Evolutionary conservation across 768 basidiomycete genomes (phyloP).

Genomic region (Tylopilus vinaceipallidus): DNA sequence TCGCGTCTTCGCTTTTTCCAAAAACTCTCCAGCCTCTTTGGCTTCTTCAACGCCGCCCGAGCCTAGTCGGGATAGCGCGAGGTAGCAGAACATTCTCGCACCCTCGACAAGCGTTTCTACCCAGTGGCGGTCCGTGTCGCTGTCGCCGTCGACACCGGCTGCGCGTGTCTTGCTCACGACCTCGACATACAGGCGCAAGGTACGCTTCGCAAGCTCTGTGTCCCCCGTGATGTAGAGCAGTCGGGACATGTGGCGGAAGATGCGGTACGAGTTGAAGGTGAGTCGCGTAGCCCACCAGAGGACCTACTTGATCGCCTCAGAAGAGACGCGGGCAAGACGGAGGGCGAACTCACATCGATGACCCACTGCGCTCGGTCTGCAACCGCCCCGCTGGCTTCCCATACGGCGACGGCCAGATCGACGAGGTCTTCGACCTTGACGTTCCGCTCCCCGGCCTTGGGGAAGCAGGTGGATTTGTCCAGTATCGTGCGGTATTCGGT

Average conservation of each 20-base stretch:
- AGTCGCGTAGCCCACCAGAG: slow-evolving; percentile 93
- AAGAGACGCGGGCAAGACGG: neutral
- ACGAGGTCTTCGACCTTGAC: slow-evolving; percentile 78
- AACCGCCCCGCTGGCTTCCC: slow-evolving; percentile 70
- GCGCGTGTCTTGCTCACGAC: slow-evolving; percentile 82
- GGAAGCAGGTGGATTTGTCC: slow-evolving; percentile 69
- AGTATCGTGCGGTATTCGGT: slow-evolving; percentile 71
- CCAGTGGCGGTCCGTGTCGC: slow-evolving; percentile 70
- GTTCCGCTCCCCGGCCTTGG: slow-evolving; percentile 78
- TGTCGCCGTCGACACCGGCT: slow-evolving; percentile 40
- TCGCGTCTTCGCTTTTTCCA: slow-evolving; percentile 60
- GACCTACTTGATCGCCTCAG: slow-evolving; percentile 44
- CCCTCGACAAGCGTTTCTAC: slow-evolving; percentile 78
- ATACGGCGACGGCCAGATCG: slow-evolving; percentile 75
- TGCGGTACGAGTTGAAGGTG: slow-evolving; percentile 88
- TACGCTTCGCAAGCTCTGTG: slow-evolving; percentile 63
- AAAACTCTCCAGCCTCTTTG: slow-evolving; percentile 56
- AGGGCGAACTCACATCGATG: slow-evolving; percentile 60
- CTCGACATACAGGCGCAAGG: slow-evolving; percentile 77
- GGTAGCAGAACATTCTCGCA: slow-evolving; percentile 68
- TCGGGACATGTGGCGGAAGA: slow-evolving; percentile 83
- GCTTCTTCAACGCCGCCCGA: slow-evolving; percentile 54
- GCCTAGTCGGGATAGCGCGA: slow-evolving; percentile 35
- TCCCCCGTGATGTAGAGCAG: slow-evolving; percentile 64
- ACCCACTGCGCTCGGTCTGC: slow-evolving; percentile 73